Base-by-base conservation (phyloP, 495 filamentous ascomycete species). In the Daldinia childiae region DNA sequence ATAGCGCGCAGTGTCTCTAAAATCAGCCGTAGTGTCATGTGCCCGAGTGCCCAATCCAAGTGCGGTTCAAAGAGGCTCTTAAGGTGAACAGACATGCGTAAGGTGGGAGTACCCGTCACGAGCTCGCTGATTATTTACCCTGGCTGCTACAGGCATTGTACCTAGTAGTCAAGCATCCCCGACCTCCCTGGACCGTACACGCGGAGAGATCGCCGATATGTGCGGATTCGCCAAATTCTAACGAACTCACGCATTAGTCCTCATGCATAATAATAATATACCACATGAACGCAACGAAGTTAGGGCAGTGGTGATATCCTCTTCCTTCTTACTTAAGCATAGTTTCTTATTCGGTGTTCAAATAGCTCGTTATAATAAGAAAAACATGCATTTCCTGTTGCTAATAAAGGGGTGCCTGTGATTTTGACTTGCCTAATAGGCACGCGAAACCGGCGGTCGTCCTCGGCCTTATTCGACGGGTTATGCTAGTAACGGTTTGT, bases 171-270 rank as follows among this genome's bases (percentile, higher is more conserved):
- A 51, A 69, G 66, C 66, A 69, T 73, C 71, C 64, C 66, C 65
- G 62, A 69, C 64, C 65, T 62, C 34, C 24, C 51, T 24, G 51
- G 57, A 34, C 8, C 38, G 43, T 58, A 66, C 48, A 69, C 56
- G 58, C 71, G 66, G 71, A 69, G 71, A 66, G 66, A 69, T 73
- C 71, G 66, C 66, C 71, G 71, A 73, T 73, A 58, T 29, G 32
- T 73, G 56, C 62, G 66, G 66, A 66, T 66, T 73, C 65, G 70
- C 48, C 50, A 29, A 57, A 58, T 51, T 39, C 62, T 30, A 59
- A 66, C 59, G 51, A 50, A 73, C 62, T 27, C 48, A 59, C 62
- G 61, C 62, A 58, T 57, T 64, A 51, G 58, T 51, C 60, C 43
- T 62, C 61, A 63, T 69, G 66, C 62, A 69, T 69, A 36, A 36